Evolutionary conservation across 179 eudicot genomes (phyloP).

Genomic region (Gypsophila paniculata): DNA sequence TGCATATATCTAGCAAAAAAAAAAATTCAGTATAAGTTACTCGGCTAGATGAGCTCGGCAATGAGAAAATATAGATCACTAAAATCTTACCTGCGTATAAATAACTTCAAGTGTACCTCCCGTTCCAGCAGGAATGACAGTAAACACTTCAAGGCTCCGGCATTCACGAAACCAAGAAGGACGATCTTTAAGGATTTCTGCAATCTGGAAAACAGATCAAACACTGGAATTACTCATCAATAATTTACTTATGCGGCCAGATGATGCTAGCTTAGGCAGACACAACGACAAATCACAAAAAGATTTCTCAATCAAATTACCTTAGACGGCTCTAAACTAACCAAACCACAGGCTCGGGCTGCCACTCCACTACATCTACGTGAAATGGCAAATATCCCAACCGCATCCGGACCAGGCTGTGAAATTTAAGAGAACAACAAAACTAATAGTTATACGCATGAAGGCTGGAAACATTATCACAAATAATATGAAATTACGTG

Average conservation of each 20-base stretch:
- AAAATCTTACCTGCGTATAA: slow-evolving; percentile 80
- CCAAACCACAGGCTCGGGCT: slow-evolving; percentile 98
- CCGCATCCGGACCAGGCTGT: slow-evolving; percentile 99
- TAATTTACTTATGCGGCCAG: too few relatives aligned
- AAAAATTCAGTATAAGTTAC: slow-evolving; percentile 2
- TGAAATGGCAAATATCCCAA: slow-evolving; percentile 98
- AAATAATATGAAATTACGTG: background rate
- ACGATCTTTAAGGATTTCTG: slow-evolving; percentile 94
- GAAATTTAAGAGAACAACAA: slow-evolving; percentile 11
- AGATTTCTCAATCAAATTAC: slow-evolving; percentile 32
- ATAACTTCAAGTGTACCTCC: slow-evolving; percentile 89
- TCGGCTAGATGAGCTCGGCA: too few relatives aligned
- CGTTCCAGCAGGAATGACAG: slow-evolving; percentile 79
- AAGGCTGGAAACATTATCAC: background rate
- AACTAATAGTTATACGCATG: too few relatives aligned
- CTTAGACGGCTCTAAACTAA: slow-evolving; percentile 89
- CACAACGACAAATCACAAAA: background rate
- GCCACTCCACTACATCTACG: slow-evolving; percentile 92
- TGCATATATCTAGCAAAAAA: slow-evolving; percentile 62
- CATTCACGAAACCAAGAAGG: slow-evolving; percentile 94
- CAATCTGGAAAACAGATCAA: slow-evolving; percentile 40
- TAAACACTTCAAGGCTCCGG: slow-evolving; percentile 83
- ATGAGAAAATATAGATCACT: too few relatives aligned
- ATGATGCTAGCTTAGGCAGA: too few relatives aligned
- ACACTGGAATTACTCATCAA: too few relatives aligned